Conservation (phyloP, 768 basidiomycete genomes). For the Tylopilus intermedius region DNA sequence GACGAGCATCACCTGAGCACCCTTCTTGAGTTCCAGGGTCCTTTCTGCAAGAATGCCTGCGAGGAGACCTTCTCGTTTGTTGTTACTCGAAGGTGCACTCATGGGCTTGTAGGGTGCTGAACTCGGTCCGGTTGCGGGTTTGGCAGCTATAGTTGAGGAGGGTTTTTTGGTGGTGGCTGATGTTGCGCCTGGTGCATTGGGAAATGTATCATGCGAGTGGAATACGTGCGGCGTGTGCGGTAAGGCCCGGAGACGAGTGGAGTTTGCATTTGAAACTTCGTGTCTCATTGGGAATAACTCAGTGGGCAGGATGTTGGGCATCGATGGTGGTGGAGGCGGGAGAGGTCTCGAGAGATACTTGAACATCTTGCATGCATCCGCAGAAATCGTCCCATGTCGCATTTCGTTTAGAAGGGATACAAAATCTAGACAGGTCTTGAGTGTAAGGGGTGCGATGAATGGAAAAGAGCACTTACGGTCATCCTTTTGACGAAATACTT, state of each 20-base stretch:
- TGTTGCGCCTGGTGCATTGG: constrained; percentile 1
- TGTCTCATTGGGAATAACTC: constrained; percentile 61
- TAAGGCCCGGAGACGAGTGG: constrained; percentile 46
- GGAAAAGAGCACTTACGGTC: constrained; percentile 39
- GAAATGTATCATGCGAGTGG: constrained; percentile 47
- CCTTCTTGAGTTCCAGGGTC: constrained; percentile 51
- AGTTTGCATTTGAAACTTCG: constrained; percentile 66
- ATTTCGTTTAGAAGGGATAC: constrained; percentile 74
- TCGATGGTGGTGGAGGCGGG: constrained; percentile 18
- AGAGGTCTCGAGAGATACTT: constrained; percentile 36
- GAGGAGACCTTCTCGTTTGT: constrained; percentile 50
- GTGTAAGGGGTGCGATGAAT: neutral
- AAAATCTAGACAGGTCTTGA: constrained; percentile 42
- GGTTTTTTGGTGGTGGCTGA: constrained; percentile 2
- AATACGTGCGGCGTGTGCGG: constrained; percentile 40
- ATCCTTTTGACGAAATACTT: constrained; percentile 76
- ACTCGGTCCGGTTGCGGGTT: neutral
- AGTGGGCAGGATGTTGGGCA: constrained; percentile 40
- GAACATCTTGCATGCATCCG: constrained; percentile 44
- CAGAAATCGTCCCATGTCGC: constrained; percentile 54
- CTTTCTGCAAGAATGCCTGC: constrained; percentile 58
- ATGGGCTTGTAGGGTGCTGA: constrained; percentile 30
- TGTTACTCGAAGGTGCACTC: constrained; percentile 11
- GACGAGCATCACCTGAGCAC: constrained; percentile 65
- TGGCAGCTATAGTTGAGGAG: neutral